Conservation (phyloP, 2,329 filamentous ascomycete genomes). For the Beauveria sp. region DNA sequence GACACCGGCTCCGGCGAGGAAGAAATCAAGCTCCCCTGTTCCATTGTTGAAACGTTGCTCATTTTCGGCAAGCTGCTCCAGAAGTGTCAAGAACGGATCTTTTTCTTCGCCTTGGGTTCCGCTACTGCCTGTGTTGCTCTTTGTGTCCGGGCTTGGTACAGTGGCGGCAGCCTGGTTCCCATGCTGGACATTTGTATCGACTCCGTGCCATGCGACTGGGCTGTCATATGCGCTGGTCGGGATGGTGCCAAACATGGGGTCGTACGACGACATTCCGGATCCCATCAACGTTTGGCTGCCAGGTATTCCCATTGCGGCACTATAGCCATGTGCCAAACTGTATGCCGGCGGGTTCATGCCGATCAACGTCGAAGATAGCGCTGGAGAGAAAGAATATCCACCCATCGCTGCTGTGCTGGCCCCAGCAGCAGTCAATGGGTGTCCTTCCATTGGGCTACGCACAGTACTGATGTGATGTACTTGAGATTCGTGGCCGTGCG, state of each 20-base stretch:
- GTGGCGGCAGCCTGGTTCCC: conserved; percentile 30
- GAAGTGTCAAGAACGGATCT: conserved; percentile 69
- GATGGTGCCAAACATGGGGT: conserved; percentile 53
- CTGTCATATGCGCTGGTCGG: conserved; percentile 47
- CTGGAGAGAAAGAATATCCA: conserved; percentile 25
- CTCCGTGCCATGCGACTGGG: conserved; percentile 42
- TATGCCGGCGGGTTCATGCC: conserved; percentile 30
- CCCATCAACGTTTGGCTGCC: conserved; percentile 21
- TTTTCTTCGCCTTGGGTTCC: conserved; percentile 55
- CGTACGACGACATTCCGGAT: conserved; percentile 28
- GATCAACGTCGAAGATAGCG: conserved; percentile 15
- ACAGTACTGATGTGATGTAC: background rate
- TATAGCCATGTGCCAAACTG: conserved; percentile 36
- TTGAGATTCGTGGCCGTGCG: background rate
- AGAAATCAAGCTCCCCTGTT: conserved; percentile 72
- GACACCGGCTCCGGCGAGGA: conserved; percentile 38
- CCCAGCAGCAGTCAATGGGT: background rate
- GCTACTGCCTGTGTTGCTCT: conserved; percentile 43
- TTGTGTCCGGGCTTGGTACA: conserved; percentile 37
- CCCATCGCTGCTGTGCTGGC: conserved; percentile 18
- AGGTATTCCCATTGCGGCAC: conserved; percentile 20
- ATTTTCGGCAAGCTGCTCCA: conserved; percentile 78
- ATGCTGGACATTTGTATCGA: conserved; percentile 29
- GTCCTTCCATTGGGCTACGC: conserved; percentile 5
- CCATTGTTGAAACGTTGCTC: conserved; percentile 55